Conservation (phyloP, 2,329 filamentous ascomycete genomes). For the Scedosporium apiospermum region DNA sequence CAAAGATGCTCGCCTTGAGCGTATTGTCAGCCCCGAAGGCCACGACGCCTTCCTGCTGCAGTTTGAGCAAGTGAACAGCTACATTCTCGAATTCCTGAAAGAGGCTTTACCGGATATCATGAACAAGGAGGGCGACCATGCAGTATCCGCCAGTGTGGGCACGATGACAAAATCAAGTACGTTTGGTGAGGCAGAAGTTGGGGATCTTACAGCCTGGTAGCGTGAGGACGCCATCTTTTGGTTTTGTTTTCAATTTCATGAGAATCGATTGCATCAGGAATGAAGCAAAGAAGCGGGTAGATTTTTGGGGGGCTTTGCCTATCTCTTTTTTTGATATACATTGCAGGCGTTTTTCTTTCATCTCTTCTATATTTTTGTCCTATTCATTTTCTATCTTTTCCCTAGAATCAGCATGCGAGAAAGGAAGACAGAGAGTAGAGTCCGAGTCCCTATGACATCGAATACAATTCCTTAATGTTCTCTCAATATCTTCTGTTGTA, state of each 20-base stretch:
- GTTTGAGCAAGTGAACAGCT: conserved; percentile 91
- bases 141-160: conserved; percentile 36
- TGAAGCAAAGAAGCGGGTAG: neutral
- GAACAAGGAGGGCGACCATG: conserved; percentile 43
- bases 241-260: neutral
- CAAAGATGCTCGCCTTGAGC: conserved; percentile 65
- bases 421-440: no score
- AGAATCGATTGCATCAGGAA: neutral
- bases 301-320: neutral
- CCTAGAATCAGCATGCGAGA: no score
- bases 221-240: neutral
- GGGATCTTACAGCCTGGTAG: conserved; percentile 90
- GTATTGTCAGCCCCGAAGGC: conserved; percentile 88
- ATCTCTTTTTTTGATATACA: neutral
- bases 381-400: no score
- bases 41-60: conserved; percentile 95
- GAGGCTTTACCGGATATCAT: conserved; percentile 85
- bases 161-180: conserved; percentile 76
- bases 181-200: conserved; percentile 91
- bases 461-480: no score
- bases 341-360: no score
- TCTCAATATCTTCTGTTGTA: no score
- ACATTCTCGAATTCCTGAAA: conserved; percentile 75
- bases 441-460: no score
- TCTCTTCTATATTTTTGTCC: no score